Evolutionary conservation across 768 basidiomycete genomes (phyloP), one percentile per base, ranked within the genome.

Genomic region (Macrolepiota dolichaula): DNA sequence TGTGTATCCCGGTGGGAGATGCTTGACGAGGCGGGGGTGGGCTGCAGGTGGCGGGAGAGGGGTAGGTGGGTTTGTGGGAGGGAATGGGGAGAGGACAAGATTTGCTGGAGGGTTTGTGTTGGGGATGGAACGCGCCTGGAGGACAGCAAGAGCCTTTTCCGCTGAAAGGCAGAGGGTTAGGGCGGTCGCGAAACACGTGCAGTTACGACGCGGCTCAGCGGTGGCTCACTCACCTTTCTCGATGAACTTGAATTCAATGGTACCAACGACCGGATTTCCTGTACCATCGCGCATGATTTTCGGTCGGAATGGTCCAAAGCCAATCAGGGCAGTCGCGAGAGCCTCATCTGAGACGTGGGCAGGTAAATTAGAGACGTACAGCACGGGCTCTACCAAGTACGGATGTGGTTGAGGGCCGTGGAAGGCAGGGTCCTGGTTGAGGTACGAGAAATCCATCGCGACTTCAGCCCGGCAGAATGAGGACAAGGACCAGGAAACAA

Each of bases 131-230:
- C 89, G 88, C 65, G 85, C 83, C 72, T 94, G 89, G 51, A 95
- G 79, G 10, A 88, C 94, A 13, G 92, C 88, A 25, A 95, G 79
- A 13, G 94, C 94, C 73, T 93, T 94, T 75, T 94, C 92, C 64
- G 94, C 94, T 94, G 74, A 32, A 64, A 64, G 51, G 42, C 42
- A 19, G 65, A 38, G 27, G 59, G 63, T 57, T 54, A 61, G 62
- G 37, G 47, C 47, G 32, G 25, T 59, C 35, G 46, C 64, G 52
- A 15, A 44, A 54, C 56, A 46, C 59, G 13, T 37, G 36, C 57
- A 63, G 55, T 63, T 44, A 60, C 42, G 40, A 22, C 37, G 19
- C 44, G 42, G 19, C 19, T 44, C 51, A 61, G 10, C 54, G 57
- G 29, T 61, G 37, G 27, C 13, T n/a, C 36, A 71, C 81, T 69